A percentile compares a stretch with the other conserved stretches of the same genome.
Evolutionary conservation across 768 basidiomycete species (phyloP).

Genomic region (Boletus subparvulus): DNA sequence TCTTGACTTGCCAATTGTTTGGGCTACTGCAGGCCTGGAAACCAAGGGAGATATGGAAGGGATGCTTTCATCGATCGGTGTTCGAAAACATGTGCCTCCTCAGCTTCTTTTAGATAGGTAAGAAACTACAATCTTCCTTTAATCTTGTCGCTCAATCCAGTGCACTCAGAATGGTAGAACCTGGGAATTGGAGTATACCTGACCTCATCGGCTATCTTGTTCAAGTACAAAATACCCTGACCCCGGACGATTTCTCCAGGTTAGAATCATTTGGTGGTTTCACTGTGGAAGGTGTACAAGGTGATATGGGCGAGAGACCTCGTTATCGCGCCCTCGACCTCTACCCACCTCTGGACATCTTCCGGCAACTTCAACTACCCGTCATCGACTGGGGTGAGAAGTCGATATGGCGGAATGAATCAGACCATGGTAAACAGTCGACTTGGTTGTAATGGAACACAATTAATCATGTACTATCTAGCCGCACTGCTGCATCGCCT

Average conservation of each 20-base stretch:
- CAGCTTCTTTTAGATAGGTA: not conserved
- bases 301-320: not conserved
- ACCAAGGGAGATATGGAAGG: not conserved
- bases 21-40: not conserved
- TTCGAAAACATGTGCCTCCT: not conserved
- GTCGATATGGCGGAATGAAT: slow-evolving; percentile 56
- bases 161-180: slow-evolving; percentile 1
- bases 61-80: not conserved
- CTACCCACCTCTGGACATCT: slow-evolving; percentile 75
- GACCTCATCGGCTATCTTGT: slow-evolving; percentile 9
- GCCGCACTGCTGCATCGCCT: not conserved
- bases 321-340: slow-evolving; percentile 57
- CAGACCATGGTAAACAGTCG: not conserved
- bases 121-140: not conserved
- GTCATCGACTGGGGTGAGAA: slow-evolving; percentile 79
- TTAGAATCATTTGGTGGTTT: slow-evolving; percentile 37
- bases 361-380: slow-evolving; percentile 70
- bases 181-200: slow-evolving; percentile 1
- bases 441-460: slow-evolving; percentile 25
- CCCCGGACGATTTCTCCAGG: not conserved
- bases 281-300: slow-evolving; percentile 42
- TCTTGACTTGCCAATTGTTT: not conserved
- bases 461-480: slow-evolving; percentile 32
- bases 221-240: not conserved
- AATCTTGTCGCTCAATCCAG: not conserved